phyloP scores from a whole-genome alignment of 129 eudicot species.

The Erigeron canadensis region DNA sequence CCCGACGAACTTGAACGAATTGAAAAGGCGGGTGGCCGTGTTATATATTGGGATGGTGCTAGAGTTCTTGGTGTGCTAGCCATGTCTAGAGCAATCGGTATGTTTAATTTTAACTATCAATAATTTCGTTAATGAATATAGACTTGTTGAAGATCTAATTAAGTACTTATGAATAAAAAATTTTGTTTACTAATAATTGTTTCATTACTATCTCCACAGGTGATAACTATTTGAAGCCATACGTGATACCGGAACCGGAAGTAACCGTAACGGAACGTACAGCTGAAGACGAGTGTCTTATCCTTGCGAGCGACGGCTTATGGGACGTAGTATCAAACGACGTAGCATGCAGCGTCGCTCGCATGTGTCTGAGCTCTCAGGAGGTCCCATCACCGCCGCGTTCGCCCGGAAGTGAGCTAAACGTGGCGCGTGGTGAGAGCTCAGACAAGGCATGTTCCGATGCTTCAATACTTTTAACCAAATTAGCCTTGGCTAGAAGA shows the following conservation, averaged over 20 bases:
- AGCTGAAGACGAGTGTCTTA: constrained; percentile 69
- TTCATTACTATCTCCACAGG: constrained; percentile 26
- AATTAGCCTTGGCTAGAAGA: constrained; percentile 83
- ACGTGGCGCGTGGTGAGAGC: constrained; percentile 56
- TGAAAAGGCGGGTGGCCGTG: constrained; percentile 91
- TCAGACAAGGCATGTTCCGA: constrained; percentile 90
- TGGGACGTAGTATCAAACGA: constrained; percentile 98
- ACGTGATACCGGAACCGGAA: constrained; percentile 92
- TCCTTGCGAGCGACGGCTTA: constrained; percentile 85
- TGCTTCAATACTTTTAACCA: constrained; percentile 86
- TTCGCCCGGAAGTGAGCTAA: constrained; percentile 49
- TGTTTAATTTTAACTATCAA: not conserved
- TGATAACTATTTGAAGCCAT: constrained; percentile 88
- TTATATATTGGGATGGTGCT: constrained; percentile 97
- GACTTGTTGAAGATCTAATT: no score
- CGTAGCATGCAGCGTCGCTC: constrained; percentile 81
- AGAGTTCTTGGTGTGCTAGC: constrained; percentile 91
- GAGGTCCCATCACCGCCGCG: constrained; percentile 51
- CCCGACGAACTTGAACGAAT: constrained; percentile 79
- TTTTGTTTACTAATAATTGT: not conserved
- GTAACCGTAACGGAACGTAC: constrained; percentile 84
- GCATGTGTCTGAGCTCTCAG: constrained; percentile 70
- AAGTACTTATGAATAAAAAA: not conserved
- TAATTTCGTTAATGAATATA: not conserved
- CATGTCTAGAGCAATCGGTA: constrained; percentile 98